phyloP scores from a whole-genome alignment of 495 filamentous ascomycete species.

The Amniculicola lignicola region DNA sequence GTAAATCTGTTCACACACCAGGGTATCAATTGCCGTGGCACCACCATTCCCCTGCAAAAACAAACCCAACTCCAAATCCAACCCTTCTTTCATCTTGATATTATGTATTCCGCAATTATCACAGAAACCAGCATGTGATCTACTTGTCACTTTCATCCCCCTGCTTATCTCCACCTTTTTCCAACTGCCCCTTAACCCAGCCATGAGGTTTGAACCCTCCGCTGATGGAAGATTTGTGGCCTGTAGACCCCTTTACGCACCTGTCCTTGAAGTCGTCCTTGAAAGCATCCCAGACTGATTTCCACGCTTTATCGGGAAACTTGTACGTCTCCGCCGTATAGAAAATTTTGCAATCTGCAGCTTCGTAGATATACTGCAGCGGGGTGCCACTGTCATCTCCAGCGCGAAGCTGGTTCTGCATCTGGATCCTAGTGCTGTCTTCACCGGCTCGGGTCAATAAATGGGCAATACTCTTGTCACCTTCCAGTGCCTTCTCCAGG shows the following conservation, averaged over 20 bases:
- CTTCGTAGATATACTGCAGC: constrained; percentile 31
- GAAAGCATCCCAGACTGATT: constrained; percentile 12
- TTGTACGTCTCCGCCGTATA: constrained; percentile 6
- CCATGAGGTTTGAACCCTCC: constrained; percentile 35
- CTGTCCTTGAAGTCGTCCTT: constrained; percentile 4
- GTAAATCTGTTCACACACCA: too few relatives aligned
- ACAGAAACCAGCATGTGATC: too few relatives aligned
- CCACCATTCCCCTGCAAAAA: too few relatives aligned
- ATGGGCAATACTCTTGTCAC: constrained; percentile 1
- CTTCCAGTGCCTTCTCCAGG: neutral
- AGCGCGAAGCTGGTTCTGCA: constrained; percentile 23
- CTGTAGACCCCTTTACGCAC: constrained; percentile 23
- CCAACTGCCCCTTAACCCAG: neutral
- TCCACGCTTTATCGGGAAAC: constrained; percentile 20
- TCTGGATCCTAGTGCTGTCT: constrained; percentile 2
- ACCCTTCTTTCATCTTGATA: too few relatives aligned
- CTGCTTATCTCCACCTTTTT: neutral
- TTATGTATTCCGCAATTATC: too few relatives aligned
- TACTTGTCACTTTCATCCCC: too few relatives aligned
- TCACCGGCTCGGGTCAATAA: constrained; percentile 10
- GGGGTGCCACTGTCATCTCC: constrained; percentile 14
- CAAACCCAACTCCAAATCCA: too few relatives aligned
- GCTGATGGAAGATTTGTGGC: constrained; percentile 13
- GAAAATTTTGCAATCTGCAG: constrained; percentile 30
- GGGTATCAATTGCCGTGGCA: too few relatives aligned